A percentile compares a stretch with the other conserved stretches of the same genome.
These are phyloP conservation scores for Aureobasidium sp. DNA, from an alignment of 2,329 filamentous ascomycete species.

Conservation along the genomic window DNA sequence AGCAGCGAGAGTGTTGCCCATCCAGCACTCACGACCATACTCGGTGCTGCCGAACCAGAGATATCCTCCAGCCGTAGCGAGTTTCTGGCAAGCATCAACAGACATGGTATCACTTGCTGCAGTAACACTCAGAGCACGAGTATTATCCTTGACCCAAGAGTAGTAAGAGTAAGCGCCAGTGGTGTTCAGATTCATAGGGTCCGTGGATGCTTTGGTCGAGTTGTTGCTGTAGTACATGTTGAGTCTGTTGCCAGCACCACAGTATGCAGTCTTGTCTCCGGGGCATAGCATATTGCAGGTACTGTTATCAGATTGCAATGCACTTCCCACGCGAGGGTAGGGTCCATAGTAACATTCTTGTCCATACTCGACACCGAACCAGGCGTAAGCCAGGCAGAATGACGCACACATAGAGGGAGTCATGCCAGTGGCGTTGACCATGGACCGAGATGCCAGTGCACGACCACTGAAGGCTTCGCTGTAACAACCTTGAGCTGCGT, in stretches of 20 bases:
- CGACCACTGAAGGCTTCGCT: conserved; percentile 15
- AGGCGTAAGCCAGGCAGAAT: conserved; percentile 11
- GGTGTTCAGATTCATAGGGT: background rate
- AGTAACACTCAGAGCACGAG: background rate
- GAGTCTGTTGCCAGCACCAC: conserved; percentile 23
- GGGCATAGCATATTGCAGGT: conserved; percentile 21
- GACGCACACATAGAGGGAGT: conserved; percentile 12
- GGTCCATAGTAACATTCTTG: conserved; percentile 17
- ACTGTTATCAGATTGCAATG: background rate
- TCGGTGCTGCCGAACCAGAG: conserved; percentile 33
- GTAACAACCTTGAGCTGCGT: conserved; percentile 15
- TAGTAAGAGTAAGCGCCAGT: background rate
- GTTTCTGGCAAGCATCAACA: conserved; percentile 29
- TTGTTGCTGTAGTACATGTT: conserved; percentile 13
- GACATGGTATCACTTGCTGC: conserved; percentile 28
- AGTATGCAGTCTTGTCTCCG: conserved; percentile 22
- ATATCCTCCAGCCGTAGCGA: conserved; percentile 25
- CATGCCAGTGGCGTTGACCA: conserved; percentile 10
- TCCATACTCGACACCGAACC: conserved; percentile 16
- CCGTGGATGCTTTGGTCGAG: background rate
- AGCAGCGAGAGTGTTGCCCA: conserved; percentile 12
- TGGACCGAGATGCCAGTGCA: conserved; percentile 12
- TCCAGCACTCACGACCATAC: conserved; percentile 31
- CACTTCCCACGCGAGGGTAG: background rate
- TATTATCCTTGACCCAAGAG: background rate